A percentile compares a stretch with the other conserved stretches of the same genome.
Evolutionary conservation across 805 yeast genomes (phyloP).

Genomic region (Lachancea dasiensis): DNA sequence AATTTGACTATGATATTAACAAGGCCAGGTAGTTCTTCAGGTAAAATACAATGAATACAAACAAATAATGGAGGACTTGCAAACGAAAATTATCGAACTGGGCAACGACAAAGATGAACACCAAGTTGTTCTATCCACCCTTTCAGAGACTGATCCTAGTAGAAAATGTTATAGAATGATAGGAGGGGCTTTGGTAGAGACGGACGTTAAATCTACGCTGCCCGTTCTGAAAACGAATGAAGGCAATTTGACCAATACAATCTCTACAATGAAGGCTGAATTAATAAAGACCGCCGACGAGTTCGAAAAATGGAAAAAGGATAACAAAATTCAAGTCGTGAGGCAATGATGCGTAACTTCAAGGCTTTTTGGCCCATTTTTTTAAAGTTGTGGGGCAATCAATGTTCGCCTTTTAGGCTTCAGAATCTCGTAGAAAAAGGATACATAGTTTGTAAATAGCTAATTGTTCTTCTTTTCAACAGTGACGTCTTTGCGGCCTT

Average conservation of each 20-base stretch:
- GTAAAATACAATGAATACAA: constrained; percentile 47
- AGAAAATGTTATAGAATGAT: constrained; percentile 89
- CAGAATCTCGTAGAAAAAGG: no score
- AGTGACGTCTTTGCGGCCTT: neutral
- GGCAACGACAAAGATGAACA: constrained; percentile 45
- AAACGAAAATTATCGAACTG: constrained; percentile 42
- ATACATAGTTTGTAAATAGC: constrained; percentile 1
- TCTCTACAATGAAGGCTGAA: constrained; percentile 28
- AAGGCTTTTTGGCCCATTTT: no score
- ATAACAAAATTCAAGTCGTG: constrained; percentile 32
- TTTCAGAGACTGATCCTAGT: constrained; percentile 44
- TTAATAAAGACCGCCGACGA: constrained; percentile 27
- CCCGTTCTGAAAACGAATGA: constrained; percentile 55
- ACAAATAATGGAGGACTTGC: constrained; percentile 41
- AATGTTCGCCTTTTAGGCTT: no score
- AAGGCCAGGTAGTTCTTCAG: constrained; percentile 37
- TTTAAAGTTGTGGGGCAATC: no score
- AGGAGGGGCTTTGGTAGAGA: constrained; percentile 86
- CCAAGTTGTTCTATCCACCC: constrained; percentile 53
- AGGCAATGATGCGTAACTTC: constrained; percentile 25
- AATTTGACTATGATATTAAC: constrained; percentile 3
- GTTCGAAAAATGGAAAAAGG: constrained; percentile 33
- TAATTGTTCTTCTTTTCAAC: constrained; percentile 5
- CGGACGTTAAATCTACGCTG: constrained; percentile 69
- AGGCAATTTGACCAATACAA: constrained; percentile 36